Evolutionary conservation across 1,139 yeast genomes (phyloP).

Genomic region (Kazachstania sp.): DNA sequence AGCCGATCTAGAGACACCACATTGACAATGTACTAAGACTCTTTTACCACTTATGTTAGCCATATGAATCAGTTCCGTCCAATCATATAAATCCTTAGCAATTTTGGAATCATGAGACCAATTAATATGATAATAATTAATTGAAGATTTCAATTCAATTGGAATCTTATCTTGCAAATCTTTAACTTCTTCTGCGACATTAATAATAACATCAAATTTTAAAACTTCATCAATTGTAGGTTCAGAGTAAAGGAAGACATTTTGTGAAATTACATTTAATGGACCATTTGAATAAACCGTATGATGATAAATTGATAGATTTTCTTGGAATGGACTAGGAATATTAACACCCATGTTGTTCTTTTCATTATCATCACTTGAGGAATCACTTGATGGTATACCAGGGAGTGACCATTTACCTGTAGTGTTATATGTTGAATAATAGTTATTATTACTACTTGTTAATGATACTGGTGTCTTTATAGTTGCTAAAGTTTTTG

Average conservation of each 20-base stretch:
- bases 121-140: constrained; percentile 61
- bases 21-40: constrained; percentile 79
- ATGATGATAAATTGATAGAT: constrained; percentile 17
- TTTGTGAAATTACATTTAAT: constrained; percentile 51
- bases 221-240: constrained; percentile 46
- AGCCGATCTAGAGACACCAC: constrained; percentile 87
- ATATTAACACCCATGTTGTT: neutral
- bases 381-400: neutral
- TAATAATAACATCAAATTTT: constrained; percentile 65
- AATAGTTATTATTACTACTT: neutral
- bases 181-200: constrained; percentile 75
- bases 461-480: constrained; percentile 9
- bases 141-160: constrained; percentile 12
- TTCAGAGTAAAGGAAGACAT: constrained; percentile 51
- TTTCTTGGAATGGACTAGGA: neutral
- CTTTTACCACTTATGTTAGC: constrained; percentile 36
- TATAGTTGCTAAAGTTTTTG: constrained; percentile 11
- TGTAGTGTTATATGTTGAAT: neutral
- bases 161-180: constrained; percentile 27
- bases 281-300: constrained; percentile 78
- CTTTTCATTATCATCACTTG: neutral
- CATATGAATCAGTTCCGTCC: constrained; percentile 41
- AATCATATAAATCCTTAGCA: constrained; percentile 43
- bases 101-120: constrained; percentile 83
- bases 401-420: constrained; percentile 6